Conservation (phyloP, 208 protist species). For the Tritrichomonas musculus region DNA sequence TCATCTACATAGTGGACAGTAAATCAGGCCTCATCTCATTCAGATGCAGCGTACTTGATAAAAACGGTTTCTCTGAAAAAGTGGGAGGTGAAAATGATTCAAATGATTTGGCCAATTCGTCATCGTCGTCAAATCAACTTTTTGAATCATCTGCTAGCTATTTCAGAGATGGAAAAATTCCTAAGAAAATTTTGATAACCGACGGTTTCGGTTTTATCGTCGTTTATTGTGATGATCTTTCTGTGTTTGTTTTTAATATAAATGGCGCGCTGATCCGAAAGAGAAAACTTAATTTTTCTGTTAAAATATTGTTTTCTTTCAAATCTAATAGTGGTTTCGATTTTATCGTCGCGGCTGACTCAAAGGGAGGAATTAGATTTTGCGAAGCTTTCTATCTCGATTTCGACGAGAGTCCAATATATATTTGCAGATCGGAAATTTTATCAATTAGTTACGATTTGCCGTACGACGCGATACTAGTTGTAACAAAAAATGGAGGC, state of each 20-base stretch:
- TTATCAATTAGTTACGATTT: not conserved
- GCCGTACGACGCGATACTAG: no score
- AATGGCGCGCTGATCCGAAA: not conserved
- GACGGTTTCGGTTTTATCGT: not conserved
- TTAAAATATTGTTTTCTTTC: not conserved
- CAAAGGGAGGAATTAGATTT: not conserved
- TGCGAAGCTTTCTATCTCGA: slow-evolving; percentile 13
- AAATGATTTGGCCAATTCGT: no score
- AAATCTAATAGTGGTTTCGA: not conserved
- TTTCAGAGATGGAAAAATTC: no score
- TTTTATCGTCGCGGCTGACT: not conserved
- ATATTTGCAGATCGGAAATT: not conserved
- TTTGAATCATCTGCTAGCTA: no score
- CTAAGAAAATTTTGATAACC: not conserved
- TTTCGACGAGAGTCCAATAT: not conserved
- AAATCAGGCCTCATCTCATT: not conserved
- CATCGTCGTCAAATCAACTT: no score
- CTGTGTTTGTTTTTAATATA: not conserved
- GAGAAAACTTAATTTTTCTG: not conserved
- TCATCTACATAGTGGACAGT: not conserved
- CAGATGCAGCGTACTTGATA: no score
- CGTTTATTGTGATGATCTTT: not conserved
- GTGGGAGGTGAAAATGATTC: no score
- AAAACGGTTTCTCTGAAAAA: no score
- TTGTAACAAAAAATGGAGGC: no score